Percentiles rank a stretch among this genome's conserved stretches.
These are phyloP conservation scores for Hyaloscypha hepaticicola DNA, from an alignment of 495 filamentous ascomycete species.

Conservation along the genomic window DNA sequence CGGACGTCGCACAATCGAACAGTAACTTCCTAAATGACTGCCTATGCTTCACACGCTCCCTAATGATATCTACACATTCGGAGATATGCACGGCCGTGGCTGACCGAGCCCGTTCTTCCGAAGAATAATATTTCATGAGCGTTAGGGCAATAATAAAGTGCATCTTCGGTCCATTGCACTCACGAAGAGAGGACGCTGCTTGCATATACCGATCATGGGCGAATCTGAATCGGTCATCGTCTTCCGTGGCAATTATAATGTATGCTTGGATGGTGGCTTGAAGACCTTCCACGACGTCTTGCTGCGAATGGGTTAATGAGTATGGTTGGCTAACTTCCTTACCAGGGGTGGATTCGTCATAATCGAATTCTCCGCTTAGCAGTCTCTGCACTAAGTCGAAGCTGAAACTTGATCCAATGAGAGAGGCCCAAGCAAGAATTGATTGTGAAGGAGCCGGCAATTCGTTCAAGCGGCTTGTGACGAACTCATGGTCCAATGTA, in stretches of 20 bases:
- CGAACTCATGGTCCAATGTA: slow-evolving; percentile 76
- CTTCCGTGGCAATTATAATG: slow-evolving; percentile 69
- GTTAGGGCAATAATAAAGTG: slow-evolving; percentile 82
- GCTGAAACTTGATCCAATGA: slow-evolving; percentile 76
- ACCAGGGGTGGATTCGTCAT: slow-evolving; percentile 34
- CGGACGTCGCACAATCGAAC: slow-evolving; percentile 71
- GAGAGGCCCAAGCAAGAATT: slow-evolving; percentile 83
- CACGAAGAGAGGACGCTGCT: slow-evolving; percentile 66
- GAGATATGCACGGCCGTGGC: slow-evolving; percentile 74
- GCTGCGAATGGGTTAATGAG: slow-evolving; percentile 32
- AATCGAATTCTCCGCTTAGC: slow-evolving; percentile 65
- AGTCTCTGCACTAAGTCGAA: slow-evolving; percentile 78
- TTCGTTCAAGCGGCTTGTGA: slow-evolving; percentile 72
- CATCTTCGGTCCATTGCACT: slow-evolving; percentile 74
- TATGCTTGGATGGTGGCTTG: slow-evolving; percentile 75
- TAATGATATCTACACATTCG: slow-evolving; percentile 69
- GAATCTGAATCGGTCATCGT: slow-evolving; percentile 75
- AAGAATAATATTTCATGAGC: slow-evolving; percentile 65
- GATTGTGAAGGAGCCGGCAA: slow-evolving; percentile 66
- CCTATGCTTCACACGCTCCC: slow-evolving; percentile 54
- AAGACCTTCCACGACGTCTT: slow-evolving; percentile 69
- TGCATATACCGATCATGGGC: slow-evolving; percentile 80
- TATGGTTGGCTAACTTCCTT: background rate
- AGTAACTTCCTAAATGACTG: slow-evolving; percentile 69
- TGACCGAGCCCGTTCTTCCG: slow-evolving; percentile 58